A percentile compares a stretch with the other conserved stretches of the same genome.
phyloP scores from a whole-genome alignment of 345 rosid genomes.

The Triadica sebifera region DNA sequence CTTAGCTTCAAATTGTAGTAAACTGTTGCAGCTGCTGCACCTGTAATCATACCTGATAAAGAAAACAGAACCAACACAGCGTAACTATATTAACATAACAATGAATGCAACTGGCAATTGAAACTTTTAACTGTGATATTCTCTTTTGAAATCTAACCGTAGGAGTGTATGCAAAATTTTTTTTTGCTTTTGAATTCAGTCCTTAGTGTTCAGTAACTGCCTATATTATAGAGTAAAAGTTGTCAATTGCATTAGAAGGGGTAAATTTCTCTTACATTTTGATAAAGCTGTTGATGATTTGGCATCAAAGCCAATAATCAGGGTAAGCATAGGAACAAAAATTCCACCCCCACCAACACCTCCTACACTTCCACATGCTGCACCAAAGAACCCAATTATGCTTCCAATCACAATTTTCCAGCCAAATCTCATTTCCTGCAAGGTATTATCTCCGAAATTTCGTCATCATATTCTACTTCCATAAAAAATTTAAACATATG shows the following conservation, averaged over 20 bases:
- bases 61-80: slow-evolving; percentile 8
- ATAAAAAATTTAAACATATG: not conserved
- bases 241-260: not conserved
- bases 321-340: slow-evolving; percentile 75
- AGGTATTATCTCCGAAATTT: not conserved
- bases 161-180: no score
- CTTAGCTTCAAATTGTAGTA: slow-evolving; percentile 72
- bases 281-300: slow-evolving; percentile 83
- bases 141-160: no score
- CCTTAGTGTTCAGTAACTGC: not conserved
- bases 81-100: not conserved
- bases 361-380: slow-evolving; percentile 89
- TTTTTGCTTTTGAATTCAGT: not conserved
- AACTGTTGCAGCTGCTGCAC: slow-evolving; percentile 71
- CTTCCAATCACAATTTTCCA: slow-evolving; percentile 69
- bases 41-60: slow-evolving; percentile 85
- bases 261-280: slow-evolving; percentile 51
- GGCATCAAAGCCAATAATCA: slow-evolving; percentile 77
- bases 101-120: not conserved
- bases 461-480: not conserved
- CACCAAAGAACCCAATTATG: slow-evolving; percentile 74
- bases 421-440: slow-evolving; percentile 65
- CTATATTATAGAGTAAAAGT: not conserved
- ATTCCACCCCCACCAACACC: slow-evolving; percentile 96
- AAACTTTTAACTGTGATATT: not conserved